These are phyloP conservation scores for Tetragonia tetragonoides DNA, from an alignment of 148 eudicot genomes.

Conservation along the genomic window DNA sequence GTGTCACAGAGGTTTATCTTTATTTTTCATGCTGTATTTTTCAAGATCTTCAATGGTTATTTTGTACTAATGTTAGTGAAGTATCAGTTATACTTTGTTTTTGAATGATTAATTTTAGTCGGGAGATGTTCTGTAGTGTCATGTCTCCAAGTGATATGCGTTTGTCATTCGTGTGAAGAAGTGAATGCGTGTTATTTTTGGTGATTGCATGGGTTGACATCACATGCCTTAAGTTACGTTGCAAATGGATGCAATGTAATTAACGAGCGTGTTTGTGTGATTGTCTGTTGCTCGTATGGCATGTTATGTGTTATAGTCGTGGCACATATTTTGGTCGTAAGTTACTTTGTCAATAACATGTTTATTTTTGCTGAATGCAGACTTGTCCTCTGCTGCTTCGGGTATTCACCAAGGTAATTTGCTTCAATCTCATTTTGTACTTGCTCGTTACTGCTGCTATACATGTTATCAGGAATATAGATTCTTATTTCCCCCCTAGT, in stretches of 20 bases:
- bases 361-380: conserved; percentile 19
- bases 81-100: too few species aligned
- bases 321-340: background rate
- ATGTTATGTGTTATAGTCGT: background rate
- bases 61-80: too few species aligned
- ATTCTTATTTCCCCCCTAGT: too few species aligned
- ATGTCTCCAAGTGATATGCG: background rate
- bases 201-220: background rate
- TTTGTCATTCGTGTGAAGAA: background rate
- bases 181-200: background rate
- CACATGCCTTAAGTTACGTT: background rate
- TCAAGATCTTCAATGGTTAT: too few species aligned
- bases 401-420: conserved; percentile 39
- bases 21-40: too few species aligned
- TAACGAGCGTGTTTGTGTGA: background rate
- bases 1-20: too few species aligned
- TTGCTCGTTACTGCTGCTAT: background rate
- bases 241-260: background rate
- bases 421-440: background rate
- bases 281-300: background rate
- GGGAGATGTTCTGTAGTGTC: background rate
- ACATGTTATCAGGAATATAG: background rate
- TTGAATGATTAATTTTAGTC: background rate
- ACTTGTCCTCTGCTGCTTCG: conserved; percentile 41
- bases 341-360: background rate